A percentile compares a stretch with the other conserved stretches of the same genome.
Evolutionary conservation across 1,139 yeast genomes (phyloP).

Genomic region (Magnusiomyces magnusii): DNA sequence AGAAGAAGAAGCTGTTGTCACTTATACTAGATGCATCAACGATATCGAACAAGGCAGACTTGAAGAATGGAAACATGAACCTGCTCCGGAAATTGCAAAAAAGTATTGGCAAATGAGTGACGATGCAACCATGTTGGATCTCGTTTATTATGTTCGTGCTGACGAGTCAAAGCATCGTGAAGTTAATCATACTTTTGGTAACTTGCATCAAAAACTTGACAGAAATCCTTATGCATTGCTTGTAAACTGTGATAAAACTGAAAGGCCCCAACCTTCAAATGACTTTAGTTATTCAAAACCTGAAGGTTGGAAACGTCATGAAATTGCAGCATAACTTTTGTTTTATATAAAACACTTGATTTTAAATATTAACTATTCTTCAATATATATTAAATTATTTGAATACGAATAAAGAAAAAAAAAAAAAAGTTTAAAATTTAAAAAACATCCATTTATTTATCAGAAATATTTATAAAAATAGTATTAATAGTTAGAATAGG

Average conservation of each 20-base stretch:
- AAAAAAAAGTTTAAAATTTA: too few relatives aligned
- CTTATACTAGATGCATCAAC: conserved; percentile 55
- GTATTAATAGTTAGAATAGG: not conserved
- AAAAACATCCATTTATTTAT: too few relatives aligned
- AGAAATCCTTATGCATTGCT: conserved; percentile 61
- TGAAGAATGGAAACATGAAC: conserved; percentile 39
- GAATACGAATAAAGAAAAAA: too few relatives aligned
- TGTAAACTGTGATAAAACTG: conserved; percentile 28
- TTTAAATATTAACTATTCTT: not conserved
- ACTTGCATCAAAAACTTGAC: conserved; percentile 44
- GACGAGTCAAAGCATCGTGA: conserved; percentile 73
- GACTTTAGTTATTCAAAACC: conserved; percentile 37
- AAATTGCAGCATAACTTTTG: conserved; percentile 32
- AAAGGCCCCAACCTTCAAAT: conserved; percentile 47
- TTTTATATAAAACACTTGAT: not conserved
- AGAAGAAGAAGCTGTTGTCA: conserved; percentile 70
- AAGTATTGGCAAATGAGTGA: conserved; percentile 54
- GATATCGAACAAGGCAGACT: conserved; percentile 46
- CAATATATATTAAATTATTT: too few relatives aligned
- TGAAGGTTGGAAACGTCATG: conserved; percentile 58
- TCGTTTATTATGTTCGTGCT: conserved; percentile 49
- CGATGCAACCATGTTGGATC: conserved; percentile 49
- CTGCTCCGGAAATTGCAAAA: conserved; percentile 45
- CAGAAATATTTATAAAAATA: too few relatives aligned
- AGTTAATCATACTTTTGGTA: conserved; percentile 69